Evolutionary conservation across 768 basidiomycete species (phyloP).

Genomic region (Paxillus rubicundulus): DNA sequence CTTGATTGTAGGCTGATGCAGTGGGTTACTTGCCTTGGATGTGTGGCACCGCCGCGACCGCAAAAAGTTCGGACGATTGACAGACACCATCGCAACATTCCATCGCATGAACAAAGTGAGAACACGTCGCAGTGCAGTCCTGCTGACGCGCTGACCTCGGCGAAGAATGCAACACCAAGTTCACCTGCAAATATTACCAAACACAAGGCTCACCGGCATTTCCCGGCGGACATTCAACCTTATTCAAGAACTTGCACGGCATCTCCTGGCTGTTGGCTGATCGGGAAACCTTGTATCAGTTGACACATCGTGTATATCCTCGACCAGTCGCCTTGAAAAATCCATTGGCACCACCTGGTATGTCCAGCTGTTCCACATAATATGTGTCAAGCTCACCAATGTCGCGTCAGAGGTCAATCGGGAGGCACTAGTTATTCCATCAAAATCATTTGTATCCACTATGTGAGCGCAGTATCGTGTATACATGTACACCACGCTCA

Average conservation of each 20-base stretch:
- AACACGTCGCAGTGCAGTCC: slow-evolving; percentile 3
- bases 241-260: slow-evolving; percentile 28
- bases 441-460: slow-evolving; percentile 21
- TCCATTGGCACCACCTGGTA: slow-evolving; percentile 86
- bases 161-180: not conserved
- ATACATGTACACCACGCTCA: not conserved
- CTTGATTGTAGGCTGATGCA: not conserved
- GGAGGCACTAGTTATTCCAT: slow-evolving; percentile 65
- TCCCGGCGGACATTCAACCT: slow-evolving; percentile 28
- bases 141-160: slow-evolving; percentile 1
- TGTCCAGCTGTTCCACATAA: slow-evolving; percentile 14
- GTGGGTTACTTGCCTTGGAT: slow-evolving; percentile 20
- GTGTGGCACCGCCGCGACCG: slow-evolving; percentile 28
- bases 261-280: slow-evolving; percentile 10
- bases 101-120: slow-evolving; percentile 47
- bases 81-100: slow-evolving; percentile 77
- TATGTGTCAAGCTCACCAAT: slow-evolving; percentile 7
- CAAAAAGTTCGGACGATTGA: slow-evolving; percentile 48
- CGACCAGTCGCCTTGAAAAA: slow-evolving; percentile 81
- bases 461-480: slow-evolving; percentile 22
- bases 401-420: slow-evolving; percentile 77
- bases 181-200: slow-evolving; percentile 10
- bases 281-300: slow-evolving; percentile 25
- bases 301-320: slow-evolving; percentile 12
- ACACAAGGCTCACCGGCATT: not conserved